phyloP scores from a whole-genome alignment of 495 filamentous ascomycete genomes.

The Oleoguttula mirabilis region DNA sequence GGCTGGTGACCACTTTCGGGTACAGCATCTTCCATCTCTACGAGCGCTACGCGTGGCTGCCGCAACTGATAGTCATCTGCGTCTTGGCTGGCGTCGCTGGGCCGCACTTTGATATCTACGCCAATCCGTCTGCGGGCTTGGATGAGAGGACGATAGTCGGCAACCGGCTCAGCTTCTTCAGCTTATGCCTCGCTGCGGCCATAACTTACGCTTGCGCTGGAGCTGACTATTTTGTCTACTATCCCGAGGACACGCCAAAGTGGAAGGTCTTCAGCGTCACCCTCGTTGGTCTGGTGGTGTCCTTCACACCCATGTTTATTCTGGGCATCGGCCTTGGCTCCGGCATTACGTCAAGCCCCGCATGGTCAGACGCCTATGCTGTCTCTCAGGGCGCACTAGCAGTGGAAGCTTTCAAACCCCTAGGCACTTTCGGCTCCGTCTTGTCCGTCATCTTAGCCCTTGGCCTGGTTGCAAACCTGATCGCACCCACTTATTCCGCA shows the following conservation, averaged over 20 bases:
- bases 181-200: constrained; percentile 49
- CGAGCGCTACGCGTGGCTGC: constrained; percentile 60
- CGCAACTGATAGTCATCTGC: constrained; percentile 51
- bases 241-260: constrained; percentile 41
- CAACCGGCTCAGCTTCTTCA: constrained; percentile 57
- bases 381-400: constrained; percentile 54
- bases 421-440: constrained; percentile 60
- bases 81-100: constrained; percentile 59
- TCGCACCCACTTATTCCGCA: constrained; percentile 56
- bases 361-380: constrained; percentile 44
- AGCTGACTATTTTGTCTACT: constrained; percentile 57
- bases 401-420: constrained; percentile 49
- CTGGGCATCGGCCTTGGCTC: constrained; percentile 62
- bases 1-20: constrained; percentile 59
- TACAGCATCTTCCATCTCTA: constrained; percentile 61
- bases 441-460: constrained; percentile 59
- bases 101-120: constrained; percentile 45
- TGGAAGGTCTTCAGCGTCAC: constrained; percentile 32
- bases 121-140: constrained; percentile 35
- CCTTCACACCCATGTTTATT: constrained; percentile 47
- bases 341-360: constrained; percentile 39
- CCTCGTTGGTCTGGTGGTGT: constrained; percentile 36
- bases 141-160: constrained; percentile 42
- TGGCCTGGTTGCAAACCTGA: constrained; percentile 58
- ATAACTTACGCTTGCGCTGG: constrained; percentile 51